Evolutionary conservation across 2,329 filamentous ascomycete species (phyloP).

Genomic region (Xylariaceae sp.): DNA sequence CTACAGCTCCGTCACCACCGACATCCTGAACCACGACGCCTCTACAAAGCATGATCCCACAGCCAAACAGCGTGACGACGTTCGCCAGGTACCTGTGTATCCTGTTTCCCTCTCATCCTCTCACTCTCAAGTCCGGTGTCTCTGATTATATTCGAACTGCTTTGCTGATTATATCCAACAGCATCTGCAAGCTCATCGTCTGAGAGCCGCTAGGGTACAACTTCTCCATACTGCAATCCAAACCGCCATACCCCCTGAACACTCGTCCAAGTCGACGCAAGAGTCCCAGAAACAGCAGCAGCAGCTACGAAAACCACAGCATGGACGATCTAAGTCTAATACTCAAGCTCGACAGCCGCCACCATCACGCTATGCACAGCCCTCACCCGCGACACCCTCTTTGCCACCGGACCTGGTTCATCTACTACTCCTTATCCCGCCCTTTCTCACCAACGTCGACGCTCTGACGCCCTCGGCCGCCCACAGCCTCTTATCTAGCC

Average conservation of each 20-base stretch:
- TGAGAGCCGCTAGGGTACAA: conserved; percentile 45
- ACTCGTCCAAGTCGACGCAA: background rate
- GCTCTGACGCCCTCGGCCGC: conserved; percentile 35
- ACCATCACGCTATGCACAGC: background rate
- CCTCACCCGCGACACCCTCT: conserved; percentile 11
- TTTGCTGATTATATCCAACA: conserved; percentile 20
- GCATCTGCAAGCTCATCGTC: conserved; percentile 48
- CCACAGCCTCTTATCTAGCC: conserved; percentile 44
- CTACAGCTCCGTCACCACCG: conserved; percentile 51
- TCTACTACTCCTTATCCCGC: conserved; percentile 51
- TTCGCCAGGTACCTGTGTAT: conserved; percentile 43
- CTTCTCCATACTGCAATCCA: conserved; percentile 50
- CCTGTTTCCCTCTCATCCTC: too few relatives aligned
- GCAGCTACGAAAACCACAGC: conserved; percentile 18
- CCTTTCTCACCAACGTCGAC: conserved; percentile 38
- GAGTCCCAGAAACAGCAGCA: conserved; percentile 18
- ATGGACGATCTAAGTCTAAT: conserved; percentile 24
- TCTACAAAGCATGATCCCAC: conserved; percentile 51
- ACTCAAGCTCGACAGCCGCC: conserved; percentile 16
- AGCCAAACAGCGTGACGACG: conserved; percentile 46
- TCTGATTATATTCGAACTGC: background rate
- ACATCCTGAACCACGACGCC: conserved; percentile 54
- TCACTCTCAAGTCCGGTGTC: conserved; percentile 4
- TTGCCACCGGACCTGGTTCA: conserved; percentile 45
- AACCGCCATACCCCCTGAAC: conserved; percentile 34